Percentiles rank a stretch among this genome's conserved stretches.
Evolutionary conservation across 192 early-diverging fungal species (phyloP).

Genomic region (Fimicolochytrium jonesii): DNA sequence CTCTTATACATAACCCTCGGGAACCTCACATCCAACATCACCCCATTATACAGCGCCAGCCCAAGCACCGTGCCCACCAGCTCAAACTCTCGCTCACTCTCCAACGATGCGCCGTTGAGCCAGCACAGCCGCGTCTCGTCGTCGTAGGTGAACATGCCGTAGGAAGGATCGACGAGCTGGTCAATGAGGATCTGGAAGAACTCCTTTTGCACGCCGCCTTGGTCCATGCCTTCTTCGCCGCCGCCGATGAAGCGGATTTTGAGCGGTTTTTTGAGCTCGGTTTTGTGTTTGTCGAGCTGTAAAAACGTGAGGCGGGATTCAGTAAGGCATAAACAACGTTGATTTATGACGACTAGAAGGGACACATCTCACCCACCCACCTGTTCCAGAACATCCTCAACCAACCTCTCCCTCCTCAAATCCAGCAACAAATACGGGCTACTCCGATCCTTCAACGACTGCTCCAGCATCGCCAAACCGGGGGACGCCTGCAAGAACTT

Average conservation of each 20-base stretch:
- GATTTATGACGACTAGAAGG: background rate
- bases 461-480: constrained; percentile 48
- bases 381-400: constrained; percentile 76
- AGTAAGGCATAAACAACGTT: constrained; percentile 8
- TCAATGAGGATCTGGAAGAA: constrained; percentile 79
- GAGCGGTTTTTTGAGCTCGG: constrained; percentile 73
- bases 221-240: constrained; percentile 91
- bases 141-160: constrained; percentile 71
- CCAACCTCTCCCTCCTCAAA: constrained; percentile 61
- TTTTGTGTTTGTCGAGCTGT: constrained; percentile 46
- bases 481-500: constrained; percentile 56
- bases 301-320: constrained; percentile 4
- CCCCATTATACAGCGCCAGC: constrained; percentile 84
- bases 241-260: constrained; percentile 82
- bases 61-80: constrained; percentile 88
- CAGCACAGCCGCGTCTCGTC: constrained; percentile 66
- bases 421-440: constrained; percentile 81
- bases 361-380: constrained; percentile 28
- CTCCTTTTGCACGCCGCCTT: constrained; percentile 96
- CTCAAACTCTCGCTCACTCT: constrained; percentile 62
- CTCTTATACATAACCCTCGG: constrained; percentile 73
- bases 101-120: constrained; percentile 65
- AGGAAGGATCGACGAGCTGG: constrained; percentile 65
- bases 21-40: constrained; percentile 70
- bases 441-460: constrained; percentile 51